Percentiles rank a stretch among this genome's conserved stretches.
Conservation (phyloP, 2,329 filamentous ascomycete species). For the Sclerotinia subarctica region DNA sequence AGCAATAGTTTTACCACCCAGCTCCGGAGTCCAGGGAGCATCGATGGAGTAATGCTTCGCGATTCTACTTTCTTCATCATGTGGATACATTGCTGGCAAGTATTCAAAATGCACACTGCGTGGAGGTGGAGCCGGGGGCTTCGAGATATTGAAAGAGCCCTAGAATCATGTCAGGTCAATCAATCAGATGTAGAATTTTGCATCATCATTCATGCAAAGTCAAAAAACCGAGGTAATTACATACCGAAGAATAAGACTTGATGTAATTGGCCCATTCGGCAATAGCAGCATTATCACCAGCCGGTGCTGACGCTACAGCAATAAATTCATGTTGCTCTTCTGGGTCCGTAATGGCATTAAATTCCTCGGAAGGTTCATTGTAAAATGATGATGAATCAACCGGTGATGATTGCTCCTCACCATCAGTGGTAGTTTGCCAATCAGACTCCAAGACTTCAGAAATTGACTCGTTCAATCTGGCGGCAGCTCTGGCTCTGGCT, state of each 20-base stretch:
- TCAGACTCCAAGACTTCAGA: slow-evolving; percentile 5
- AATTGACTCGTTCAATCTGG: not conserved
- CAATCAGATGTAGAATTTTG: not conserved
- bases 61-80: slow-evolving; percentile 34
- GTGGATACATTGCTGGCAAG: slow-evolving; percentile 35
- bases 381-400: slow-evolving; percentile 5
- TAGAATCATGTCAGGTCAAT: slow-evolving; percentile 25
- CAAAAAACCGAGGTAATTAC: not conserved
- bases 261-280: slow-evolving; percentile 24
- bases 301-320: slow-evolving; percentile 14
- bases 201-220: not conserved
- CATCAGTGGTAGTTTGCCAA: slow-evolving; percentile 10
- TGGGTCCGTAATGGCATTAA: not conserved
- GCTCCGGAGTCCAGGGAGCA: slow-evolving; percentile 29
- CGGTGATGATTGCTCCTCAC: not conserved
- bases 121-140: slow-evolving; percentile 39
- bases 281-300: not conserved
- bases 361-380: not conserved
- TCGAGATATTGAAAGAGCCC: slow-evolving; percentile 39
- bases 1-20: slow-evolving; percentile 26
- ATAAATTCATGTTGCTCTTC: slow-evolving; percentile 22
- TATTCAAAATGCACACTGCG: slow-evolving; percentile 32
- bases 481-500: not conserved
- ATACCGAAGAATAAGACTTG: slow-evolving; percentile 26
- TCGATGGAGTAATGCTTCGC: slow-evolving; percentile 29